These are phyloP conservation scores for Sugiyamaella grinbergsii DNA, from an alignment of 1,139 yeast genomes.

Conservation along the genomic window DNA sequence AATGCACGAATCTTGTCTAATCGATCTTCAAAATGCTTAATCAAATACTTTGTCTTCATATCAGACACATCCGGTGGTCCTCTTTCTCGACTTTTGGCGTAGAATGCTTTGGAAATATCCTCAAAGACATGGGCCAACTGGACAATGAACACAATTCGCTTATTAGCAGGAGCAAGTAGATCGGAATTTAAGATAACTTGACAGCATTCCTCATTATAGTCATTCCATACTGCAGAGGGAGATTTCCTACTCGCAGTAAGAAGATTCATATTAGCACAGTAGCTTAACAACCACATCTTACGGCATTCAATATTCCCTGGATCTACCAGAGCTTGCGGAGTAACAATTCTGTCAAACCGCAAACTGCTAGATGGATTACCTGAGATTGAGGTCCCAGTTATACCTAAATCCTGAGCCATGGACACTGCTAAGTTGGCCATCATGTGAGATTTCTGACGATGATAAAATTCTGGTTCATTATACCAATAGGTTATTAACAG, in stretches of 20 bases:
- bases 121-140: slow-evolving; percentile 64
- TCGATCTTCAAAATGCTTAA: slow-evolving; percentile 33
- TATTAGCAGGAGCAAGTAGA: slow-evolving; percentile 25
- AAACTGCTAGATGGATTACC: slow-evolving; percentile 21
- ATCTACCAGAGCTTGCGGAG: slow-evolving; percentile 44
- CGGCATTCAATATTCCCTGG: slow-evolving; percentile 41
- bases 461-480: slow-evolving; percentile 78
- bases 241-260: slow-evolving; percentile 39
- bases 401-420: slow-evolving; percentile 74
- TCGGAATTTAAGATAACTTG: slow-evolving; percentile 47
- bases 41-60: slow-evolving; percentile 31
- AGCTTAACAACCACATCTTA: slow-evolving; percentile 39
- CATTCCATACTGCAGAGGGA: slow-evolving; percentile 45
- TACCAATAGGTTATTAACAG: slow-evolving; percentile 73
- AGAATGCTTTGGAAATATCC: slow-evolving; percentile 47
- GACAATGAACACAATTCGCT: slow-evolving; percentile 58
- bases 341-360: slow-evolving; percentile 40
- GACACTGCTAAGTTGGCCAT: slow-evolving; percentile 67
- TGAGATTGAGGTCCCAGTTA: slow-evolving; percentile 47
- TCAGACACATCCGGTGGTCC: slow-evolving; percentile 39
- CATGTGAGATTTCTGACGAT: slow-evolving; percentile 74
- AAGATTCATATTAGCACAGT: slow-evolving; percentile 39
- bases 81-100: slow-evolving; percentile 30
- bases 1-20: slow-evolving; percentile 23
- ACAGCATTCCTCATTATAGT: slow-evolving; percentile 67